Evolutionary conservation across 2,329 filamentous ascomycete species (phyloP).

Genomic region (Fusarium torulosum): DNA sequence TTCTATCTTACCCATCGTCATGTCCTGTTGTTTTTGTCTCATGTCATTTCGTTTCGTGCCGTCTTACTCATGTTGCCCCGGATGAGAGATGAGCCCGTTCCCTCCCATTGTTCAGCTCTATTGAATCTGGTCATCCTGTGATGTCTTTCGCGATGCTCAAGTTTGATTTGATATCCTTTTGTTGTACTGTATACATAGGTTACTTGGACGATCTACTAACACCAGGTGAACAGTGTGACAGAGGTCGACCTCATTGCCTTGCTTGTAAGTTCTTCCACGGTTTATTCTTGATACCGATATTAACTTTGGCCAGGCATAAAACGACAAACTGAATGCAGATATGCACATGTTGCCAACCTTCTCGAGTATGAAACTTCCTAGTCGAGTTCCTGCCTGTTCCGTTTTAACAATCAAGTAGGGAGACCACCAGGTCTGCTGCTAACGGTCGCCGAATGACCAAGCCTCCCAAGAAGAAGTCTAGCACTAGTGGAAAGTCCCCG

Average conservation of each 20-base stretch:
- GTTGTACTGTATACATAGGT: too few relatives aligned
- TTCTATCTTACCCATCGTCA: slow-evolving; percentile 19
- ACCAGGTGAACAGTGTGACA: slow-evolving; percentile 72
- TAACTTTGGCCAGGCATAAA: slow-evolving; percentile 71
- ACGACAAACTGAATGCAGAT: slow-evolving; percentile 79
- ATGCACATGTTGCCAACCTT: slow-evolving; percentile 81
- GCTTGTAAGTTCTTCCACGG: slow-evolving; percentile 64
- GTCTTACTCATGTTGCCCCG: background rate
- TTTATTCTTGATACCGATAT: background rate
- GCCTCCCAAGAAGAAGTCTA: slow-evolving; percentile 66
- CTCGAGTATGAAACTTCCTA: slow-evolving; percentile 70
- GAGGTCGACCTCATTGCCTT: slow-evolving; percentile 76
- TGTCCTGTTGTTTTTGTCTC: background rate
- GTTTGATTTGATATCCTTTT: too few relatives aligned
- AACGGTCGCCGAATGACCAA: slow-evolving; percentile 69
- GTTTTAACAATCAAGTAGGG: slow-evolving; percentile 56
- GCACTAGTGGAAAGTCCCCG: slow-evolving; percentile 53
- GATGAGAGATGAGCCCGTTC: slow-evolving; percentile 21
- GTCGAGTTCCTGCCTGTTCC: slow-evolving; percentile 5
- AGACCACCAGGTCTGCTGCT: slow-evolving; percentile 66
- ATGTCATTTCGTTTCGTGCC: background rate
- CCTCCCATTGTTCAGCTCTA: slow-evolving; percentile 22
- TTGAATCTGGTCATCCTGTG: background rate
- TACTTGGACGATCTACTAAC: slow-evolving; percentile 21
- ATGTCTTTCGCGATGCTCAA: background rate